Percentiles rank a stretch among this genome's conserved stretches.
Conservation (phyloP, 768 basidiomycete genomes). For the Mrakia frigida region DNA sequence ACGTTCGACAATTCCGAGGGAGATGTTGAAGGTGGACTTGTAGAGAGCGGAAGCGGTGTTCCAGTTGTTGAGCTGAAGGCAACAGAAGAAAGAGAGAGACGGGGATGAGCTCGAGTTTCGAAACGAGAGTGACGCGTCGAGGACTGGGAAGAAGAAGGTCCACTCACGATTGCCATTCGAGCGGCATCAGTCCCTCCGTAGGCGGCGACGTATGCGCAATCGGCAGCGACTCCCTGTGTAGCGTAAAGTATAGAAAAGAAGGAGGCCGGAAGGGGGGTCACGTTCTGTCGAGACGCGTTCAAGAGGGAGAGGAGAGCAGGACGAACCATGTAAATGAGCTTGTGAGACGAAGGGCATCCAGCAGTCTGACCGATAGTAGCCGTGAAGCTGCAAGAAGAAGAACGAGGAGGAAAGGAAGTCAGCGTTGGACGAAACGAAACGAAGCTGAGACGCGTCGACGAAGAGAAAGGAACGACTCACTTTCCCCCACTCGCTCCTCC, state of each 20-base stretch:
- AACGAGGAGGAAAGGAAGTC: conserved; percentile 24
- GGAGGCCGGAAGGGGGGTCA: conserved; percentile 36
- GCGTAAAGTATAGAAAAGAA: too few species aligned
- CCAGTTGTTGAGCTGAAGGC: conserved; percentile 53
- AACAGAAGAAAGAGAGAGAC: not conserved
- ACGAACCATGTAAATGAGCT: conserved; percentile 52
- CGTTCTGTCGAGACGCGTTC: not conserved
- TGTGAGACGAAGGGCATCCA: conserved; percentile 69
- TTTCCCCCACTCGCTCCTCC: conserved; percentile 45
- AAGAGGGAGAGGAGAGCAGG: not conserved
- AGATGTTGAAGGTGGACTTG: conserved; percentile 71
- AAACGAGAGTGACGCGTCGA: not conserved
- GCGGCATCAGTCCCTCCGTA: not conserved
- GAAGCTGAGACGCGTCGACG: not conserved
- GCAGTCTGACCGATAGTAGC: conserved; percentile 60
- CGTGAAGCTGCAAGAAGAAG: conserved; percentile 54
- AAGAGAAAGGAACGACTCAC: not conserved
- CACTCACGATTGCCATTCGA: conserved; percentile 15
- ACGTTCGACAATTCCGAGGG: conserved; percentile 74
- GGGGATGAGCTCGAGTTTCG: not conserved
- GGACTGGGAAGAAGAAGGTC: not conserved
- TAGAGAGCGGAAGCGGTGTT: conserved; percentile 50
- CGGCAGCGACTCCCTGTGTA: conserved; percentile 71
- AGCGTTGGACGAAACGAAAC: conserved; percentile 11
- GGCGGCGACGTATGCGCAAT: conserved; percentile 64